Evolutionary conservation across 495 filamentous ascomycete genomes (phyloP).

Genomic region (Amniculicola lignicola): DNA sequence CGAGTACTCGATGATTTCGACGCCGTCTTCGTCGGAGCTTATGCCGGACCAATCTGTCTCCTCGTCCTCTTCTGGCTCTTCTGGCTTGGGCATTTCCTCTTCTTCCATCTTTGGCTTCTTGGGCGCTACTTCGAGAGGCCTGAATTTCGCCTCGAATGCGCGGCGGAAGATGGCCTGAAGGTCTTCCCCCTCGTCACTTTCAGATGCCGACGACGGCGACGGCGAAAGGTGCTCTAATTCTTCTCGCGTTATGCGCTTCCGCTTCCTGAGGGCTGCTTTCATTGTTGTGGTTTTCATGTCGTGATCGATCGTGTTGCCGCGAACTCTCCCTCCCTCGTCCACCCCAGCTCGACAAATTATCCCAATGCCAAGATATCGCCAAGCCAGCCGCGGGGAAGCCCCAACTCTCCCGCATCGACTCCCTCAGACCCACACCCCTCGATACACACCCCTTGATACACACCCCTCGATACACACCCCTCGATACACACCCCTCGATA

Average conservation of each 20-base stretch:
- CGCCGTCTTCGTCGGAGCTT: conserved; percentile 46
- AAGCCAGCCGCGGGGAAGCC: background rate
- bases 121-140: conserved; percentile 52
- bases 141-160: conserved; percentile 85
- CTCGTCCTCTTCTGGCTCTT: conserved; percentile 38
- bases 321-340: too few relatives aligned
- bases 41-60: conserved; percentile 66
- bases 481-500: background rate
- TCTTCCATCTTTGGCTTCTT: conserved; percentile 32
- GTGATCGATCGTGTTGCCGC: too few relatives aligned
- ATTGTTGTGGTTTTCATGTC: conserved; percentile 3
- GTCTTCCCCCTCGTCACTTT: conserved; percentile 22
- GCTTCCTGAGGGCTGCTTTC: conserved; percentile 20
- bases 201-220: background rate
- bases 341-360: too few relatives aligned
- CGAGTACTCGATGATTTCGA: conserved; percentile 68
- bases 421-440: background rate
- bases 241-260: conserved; percentile 15
- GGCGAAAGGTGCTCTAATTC: conserved; percentile 8
- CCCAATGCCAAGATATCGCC: conserved; percentile 10
- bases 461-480: background rate
- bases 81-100: conserved; percentile 1
- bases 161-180: conserved; percentile 64
- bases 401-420: background rate
- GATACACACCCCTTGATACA: background rate